phyloP scores from a whole-genome alignment of 1,284 basidiomycete genomes.

The Anthracocystis walkeri region DNA sequence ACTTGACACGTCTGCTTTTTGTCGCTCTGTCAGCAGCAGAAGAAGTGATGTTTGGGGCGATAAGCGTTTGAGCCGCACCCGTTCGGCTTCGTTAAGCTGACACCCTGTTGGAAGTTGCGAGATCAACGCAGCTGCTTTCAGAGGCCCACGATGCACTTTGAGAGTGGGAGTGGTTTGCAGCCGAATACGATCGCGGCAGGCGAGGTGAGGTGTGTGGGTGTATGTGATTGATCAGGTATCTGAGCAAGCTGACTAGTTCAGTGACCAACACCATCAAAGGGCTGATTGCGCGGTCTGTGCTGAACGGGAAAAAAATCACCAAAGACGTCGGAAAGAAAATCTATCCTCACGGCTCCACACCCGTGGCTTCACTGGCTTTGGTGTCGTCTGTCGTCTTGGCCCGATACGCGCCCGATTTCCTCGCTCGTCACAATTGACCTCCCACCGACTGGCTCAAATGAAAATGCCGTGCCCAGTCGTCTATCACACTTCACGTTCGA shows the following conservation, averaged over 20 bases:
- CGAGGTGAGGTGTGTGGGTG: not conserved
- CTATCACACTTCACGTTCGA: too few species aligned
- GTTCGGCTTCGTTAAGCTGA: not conserved
- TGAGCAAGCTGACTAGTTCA: not conserved
- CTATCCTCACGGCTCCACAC: not conserved
- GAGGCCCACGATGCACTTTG: not conserved
- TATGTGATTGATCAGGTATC: not conserved
- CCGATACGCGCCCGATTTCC: slow-evolving; percentile 11
- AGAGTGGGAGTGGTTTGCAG: slow-evolving; percentile 7
- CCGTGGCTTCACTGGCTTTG: not conserved
- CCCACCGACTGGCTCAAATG: too few species aligned
- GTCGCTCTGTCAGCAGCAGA: not conserved
- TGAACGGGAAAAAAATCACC: slow-evolving; percentile 6
- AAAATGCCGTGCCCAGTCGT: too few species aligned
- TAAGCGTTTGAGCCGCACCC: slow-evolving; percentile 4
- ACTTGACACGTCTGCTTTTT: not conserved
- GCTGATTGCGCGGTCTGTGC: slow-evolving; percentile 20
- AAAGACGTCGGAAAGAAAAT: not conserved
- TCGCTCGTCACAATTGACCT: not conserved
- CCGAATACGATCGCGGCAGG: not conserved
- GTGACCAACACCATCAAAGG: too few species aligned
- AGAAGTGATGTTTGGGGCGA: slow-evolving; percentile 2
- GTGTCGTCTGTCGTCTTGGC: not conserved
- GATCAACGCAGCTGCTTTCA: not conserved
- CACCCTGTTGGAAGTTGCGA: not conserved